A percentile compares a stretch with the other conserved stretches of the same genome.
These are phyloP conservation scores for Xylaria arbuscula DNA, from an alignment of 2,329 filamentous ascomycete species.

Conservation along the genomic window DNA sequence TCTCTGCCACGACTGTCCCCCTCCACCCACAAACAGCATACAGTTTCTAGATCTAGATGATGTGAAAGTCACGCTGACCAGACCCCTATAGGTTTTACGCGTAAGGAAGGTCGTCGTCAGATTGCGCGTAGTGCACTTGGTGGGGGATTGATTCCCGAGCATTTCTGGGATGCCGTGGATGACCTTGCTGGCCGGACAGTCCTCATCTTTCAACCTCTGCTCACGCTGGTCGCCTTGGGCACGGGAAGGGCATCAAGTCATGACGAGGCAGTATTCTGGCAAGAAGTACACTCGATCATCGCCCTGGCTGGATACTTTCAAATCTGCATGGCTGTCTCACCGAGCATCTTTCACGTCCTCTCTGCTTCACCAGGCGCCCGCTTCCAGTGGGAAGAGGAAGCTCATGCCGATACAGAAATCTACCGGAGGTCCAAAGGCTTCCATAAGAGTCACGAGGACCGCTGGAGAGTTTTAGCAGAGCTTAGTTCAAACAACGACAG, in stretches of 20 bases:
- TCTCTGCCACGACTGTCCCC: not conserved
- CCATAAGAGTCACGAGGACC: slow-evolving; percentile 37
- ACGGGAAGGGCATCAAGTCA: not conserved
- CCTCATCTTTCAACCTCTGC: slow-evolving; percentile 53
- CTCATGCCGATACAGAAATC: slow-evolving; percentile 40
- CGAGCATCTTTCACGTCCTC: slow-evolving; percentile 47
- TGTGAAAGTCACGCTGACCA: not conserved
- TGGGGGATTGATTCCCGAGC: slow-evolving; percentile 42
- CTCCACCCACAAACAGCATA: not conserved
- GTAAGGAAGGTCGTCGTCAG: slow-evolving; percentile 50
- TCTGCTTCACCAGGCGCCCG: slow-evolving; percentile 48
- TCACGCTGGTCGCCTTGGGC: slow-evolving; percentile 47
- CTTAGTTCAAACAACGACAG: slow-evolving; percentile 7
- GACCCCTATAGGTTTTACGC: slow-evolving; percentile 49
- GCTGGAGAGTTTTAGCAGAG: slow-evolving; percentile 33
- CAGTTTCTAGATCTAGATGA: not conserved
- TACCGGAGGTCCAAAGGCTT: slow-evolving; percentile 43
- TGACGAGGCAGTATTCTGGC: slow-evolving; percentile 38
- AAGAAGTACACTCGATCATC: slow-evolving; percentile 46
- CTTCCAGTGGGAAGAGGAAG: slow-evolving; percentile 46
- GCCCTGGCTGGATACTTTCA: slow-evolving; percentile 48
- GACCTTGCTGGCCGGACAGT: slow-evolving; percentile 49
- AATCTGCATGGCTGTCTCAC: slow-evolving; percentile 47
- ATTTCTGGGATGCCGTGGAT: slow-evolving; percentile 55
- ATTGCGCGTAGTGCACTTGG: slow-evolving; percentile 47